These are phyloP conservation scores for Mallotus repandus DNA, from an alignment of 441 rosid species.

Conservation along the genomic window DNA sequence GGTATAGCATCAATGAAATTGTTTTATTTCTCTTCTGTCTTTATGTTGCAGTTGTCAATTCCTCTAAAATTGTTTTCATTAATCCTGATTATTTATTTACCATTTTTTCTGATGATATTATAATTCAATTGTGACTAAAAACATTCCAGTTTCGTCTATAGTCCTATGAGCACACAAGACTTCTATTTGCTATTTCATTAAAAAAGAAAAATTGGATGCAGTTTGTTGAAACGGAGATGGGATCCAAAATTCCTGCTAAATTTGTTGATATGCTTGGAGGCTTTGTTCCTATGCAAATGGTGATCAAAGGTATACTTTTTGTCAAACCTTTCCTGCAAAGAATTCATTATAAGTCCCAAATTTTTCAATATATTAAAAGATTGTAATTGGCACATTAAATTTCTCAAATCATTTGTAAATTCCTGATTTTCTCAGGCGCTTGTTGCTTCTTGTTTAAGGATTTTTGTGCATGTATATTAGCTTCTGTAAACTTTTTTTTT, in stretches of 20 bases:
- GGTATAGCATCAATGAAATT: not conserved
- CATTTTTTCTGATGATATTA: not conserved
- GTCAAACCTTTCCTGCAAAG: not conserved
- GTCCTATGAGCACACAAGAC: not conserved
- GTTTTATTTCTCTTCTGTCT: not conserved
- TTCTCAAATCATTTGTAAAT: not conserved
- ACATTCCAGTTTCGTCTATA: not conserved
- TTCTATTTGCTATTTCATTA: slow-evolving; percentile 13
- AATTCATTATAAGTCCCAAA: not conserved
- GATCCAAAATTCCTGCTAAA: slow-evolving; percentile 19
- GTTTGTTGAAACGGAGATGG: slow-evolving; percentile 82
- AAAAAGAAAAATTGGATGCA: slow-evolving; percentile 38
- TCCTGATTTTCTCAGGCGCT: not conserved
- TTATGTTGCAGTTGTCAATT: not conserved
- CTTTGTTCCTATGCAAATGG: slow-evolving; percentile 71
- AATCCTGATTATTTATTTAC: not conserved
- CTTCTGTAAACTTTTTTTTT: not conserved
- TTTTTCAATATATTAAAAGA: not conserved
- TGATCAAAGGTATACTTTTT: slow-evolving; percentile 63
- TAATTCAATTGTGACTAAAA: not conserved
- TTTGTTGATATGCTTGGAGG: slow-evolving; percentile 59
- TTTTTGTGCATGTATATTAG: not conserved
- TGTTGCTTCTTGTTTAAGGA: not conserved
- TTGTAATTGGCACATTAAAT: not conserved
- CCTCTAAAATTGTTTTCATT: not conserved